Evolutionary conservation across 2,329 filamentous ascomycete genomes (phyloP), one percentile per base, ranked within the genome.

Genomic region (Talaromyces sp.): DNA sequence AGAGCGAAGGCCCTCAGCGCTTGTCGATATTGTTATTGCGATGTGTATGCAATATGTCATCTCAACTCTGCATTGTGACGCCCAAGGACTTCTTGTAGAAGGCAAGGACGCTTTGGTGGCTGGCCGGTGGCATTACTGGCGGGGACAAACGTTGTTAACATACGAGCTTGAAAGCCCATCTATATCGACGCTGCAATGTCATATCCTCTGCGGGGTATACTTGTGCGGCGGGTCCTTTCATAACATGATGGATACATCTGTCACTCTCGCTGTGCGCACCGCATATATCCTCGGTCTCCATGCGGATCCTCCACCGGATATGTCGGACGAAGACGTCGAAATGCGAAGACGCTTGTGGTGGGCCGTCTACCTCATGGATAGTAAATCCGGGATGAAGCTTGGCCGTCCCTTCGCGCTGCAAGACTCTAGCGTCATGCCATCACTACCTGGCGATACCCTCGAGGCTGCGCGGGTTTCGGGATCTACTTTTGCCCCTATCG

Each of bases 401-500:
- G 59, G 59, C 8, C 59, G 59, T 12, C 59, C 59, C 12, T 61
- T 61, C 31, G 10, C 52, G 31, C 14, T 57, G 5, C 31, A 28
- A 27, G 53, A 61, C 31, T 61, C 59, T 10, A 27, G 52, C 9
- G 5, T 33, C 23, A 61, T 56, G 59, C 59, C 59, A 42, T n/a
- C 30, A 33, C 51, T 56, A 9, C 51, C 52, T 16, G 23, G 30
- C 33, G 61, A 62, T 28, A 50, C n/a, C 34, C 40, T 56, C n/a
- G 51, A 59, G 18, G n/a, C 57, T 10, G 33, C 61, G 5, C 18
- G 27, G 4, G n/a, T 56, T 14, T 62, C 56, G 5, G 56, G 61
- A 14, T 61, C 59, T 4, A 61, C 53, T 4, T 61, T 61, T 36
- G 53, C 59, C n/a, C 59, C 59, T 36, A 61, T 61, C 40, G 59